Conservation (phyloP, 73 alveolate genomes). For the Stentor roeselii region DNA sequence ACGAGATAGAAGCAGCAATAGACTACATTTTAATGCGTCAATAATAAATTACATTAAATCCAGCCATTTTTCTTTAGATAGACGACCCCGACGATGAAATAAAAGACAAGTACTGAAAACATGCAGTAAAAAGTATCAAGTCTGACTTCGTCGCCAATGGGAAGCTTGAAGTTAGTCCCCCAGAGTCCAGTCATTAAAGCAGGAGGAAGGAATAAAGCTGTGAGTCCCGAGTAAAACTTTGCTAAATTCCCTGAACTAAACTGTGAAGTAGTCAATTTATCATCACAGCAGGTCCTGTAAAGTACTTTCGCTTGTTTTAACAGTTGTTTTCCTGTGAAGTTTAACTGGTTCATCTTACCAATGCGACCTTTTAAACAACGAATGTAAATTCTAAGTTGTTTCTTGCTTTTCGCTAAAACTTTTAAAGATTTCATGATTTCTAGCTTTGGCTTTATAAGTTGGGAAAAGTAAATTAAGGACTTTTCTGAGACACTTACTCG, state of each 20-base stretch:
- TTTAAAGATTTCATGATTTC: neutral
- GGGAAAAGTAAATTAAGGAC: neutral
- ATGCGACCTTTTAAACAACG: neutral
- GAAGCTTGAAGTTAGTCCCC: neutral
- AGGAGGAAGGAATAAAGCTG: neutral
- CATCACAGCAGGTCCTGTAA: neutral
- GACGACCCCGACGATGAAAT: neutral
- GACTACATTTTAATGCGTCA: neutral
- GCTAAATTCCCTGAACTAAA: neutral
- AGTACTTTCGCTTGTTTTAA: neutral
- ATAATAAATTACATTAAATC: too few species aligned
- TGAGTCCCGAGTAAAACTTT: neutral
- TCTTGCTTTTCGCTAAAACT: neutral
- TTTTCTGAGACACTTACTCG: neutral
- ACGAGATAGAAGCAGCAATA: neutral
- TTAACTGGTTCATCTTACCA: neutral
- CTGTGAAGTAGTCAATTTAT: neutral
- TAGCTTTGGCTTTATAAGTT: neutral
- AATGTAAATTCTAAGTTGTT: neutral
- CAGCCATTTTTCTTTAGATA: neutral
- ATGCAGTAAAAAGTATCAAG: neutral
- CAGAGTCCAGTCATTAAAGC: neutral
- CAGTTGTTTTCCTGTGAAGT: neutral
- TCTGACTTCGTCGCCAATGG: neutral
- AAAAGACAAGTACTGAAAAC: neutral